These are phyloP conservation scores for Kokia cookei DNA, from an alignment of 441 rosid genomes.

Conservation along the genomic window DNA sequence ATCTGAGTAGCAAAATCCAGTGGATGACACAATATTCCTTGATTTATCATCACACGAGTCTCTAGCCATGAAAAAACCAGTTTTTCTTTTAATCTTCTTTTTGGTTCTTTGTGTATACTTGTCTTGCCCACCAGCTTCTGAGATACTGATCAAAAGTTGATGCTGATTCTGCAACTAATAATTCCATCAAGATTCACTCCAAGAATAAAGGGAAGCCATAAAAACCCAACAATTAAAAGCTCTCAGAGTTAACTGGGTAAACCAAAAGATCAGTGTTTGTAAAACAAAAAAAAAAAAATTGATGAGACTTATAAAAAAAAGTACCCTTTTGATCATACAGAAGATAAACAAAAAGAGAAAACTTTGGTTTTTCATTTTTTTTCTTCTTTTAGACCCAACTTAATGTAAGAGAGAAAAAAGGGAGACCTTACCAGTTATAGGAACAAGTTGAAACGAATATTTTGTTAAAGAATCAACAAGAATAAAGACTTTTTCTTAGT, in stretches of 20 bases:
- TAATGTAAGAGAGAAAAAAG: background rate
- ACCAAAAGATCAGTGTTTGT: background rate
- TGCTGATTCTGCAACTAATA: constrained; percentile 29
- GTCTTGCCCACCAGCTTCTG: constrained; percentile 3
- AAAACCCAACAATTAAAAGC: constrained; percentile 1
- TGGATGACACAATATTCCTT: constrained; percentile 36
- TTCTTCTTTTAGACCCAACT: constrained; percentile 3
- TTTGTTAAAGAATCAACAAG: constrained; percentile 5
- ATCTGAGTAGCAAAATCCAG: constrained; percentile 49
- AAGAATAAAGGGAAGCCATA: constrained; percentile 1
- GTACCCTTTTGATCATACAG: background rate
- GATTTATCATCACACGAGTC: constrained; percentile 39
- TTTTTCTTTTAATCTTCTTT: background rate
- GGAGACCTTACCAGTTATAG: constrained; percentile 21
- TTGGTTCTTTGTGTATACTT: background rate
- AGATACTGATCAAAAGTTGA: constrained; percentile 13
- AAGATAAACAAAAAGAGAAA: background rate
- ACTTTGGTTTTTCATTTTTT: background rate
- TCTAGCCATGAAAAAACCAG: constrained; percentile 26
- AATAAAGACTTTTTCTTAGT: constrained; percentile 1
- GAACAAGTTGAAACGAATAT: constrained; percentile 2
- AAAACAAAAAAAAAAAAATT: background rate
- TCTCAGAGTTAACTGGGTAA: background rate
- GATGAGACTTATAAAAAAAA: background rate
- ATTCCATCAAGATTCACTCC: constrained; percentile 23